Evolutionary conservation across 169 alveolate species (phyloP), one percentile per base, ranked within the genome.

Genomic region (Babesia ovata): DNA sequence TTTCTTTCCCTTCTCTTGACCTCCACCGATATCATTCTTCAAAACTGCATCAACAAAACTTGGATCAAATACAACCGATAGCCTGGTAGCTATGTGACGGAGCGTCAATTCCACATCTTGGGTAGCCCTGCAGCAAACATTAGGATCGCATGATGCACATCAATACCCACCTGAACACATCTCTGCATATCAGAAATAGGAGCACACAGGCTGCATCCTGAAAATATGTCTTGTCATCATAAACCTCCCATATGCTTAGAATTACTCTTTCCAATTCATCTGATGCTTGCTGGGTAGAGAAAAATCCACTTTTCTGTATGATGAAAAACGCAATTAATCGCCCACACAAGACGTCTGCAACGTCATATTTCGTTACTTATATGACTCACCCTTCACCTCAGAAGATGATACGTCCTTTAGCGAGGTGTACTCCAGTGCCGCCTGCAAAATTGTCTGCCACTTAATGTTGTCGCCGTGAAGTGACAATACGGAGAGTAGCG

Each of bases 201-300:
- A 70, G 54, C 19, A 72, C 70, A 17, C 67, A 66, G 13, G 84
- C 57, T 2, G 84, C 78, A 14, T 79, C 87, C 54, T 79, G 87
- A 14, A 79, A 53, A 49, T 79, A 70, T 33, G 50, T 72, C 75
- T 79, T 79, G 59, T 53, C 22, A 63, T 67, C 79, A 21, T 79
- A 79, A 11, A 17, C 84, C 39, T 79, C 84, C 77, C 73, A 72
- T 36, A 79, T 53, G 49, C 76, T 67, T 11, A 52, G 58, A 28
- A 56, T 10, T 14, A 62, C 69, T 44, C 6, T 16, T 56, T 75
- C 75, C 11, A 60, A 39, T 17, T 28, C 39, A 0, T 50, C 29
- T n/a, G 24, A 13, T 33, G 69, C 46, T 21, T 10, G 22, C 21
- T n/a, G 36, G 0, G 21, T 61, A 48, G 65, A 26, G 39, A 75